Conservation (phyloP, 805 yeast genomes). For the Candida cerambycidarum region DNA sequence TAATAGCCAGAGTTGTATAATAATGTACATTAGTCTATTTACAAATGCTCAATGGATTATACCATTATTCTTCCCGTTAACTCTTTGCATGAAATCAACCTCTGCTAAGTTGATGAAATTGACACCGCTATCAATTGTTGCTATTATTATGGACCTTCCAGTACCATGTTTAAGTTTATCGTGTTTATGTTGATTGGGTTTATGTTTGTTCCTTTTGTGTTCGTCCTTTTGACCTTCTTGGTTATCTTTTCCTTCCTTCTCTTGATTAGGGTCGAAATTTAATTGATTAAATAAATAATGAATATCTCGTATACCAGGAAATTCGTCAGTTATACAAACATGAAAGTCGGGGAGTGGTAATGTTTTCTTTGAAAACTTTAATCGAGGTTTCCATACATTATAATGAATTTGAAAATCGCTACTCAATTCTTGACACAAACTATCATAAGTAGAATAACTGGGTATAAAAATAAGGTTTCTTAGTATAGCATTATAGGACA, state of each 20-base stretch:
- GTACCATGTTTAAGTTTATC: constrained; percentile 52
- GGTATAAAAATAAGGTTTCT: constrained; percentile 9
- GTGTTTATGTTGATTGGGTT: constrained; percentile 30
- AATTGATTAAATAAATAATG: constrained; percentile 25
- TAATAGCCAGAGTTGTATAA: not conserved
- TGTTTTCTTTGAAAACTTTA: constrained; percentile 63
- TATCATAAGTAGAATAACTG: constrained; percentile 8
- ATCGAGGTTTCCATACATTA: constrained; percentile 82
- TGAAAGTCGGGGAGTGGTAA: constrained; percentile 80
- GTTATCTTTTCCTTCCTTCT: not conserved
- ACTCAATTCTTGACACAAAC: constrained; percentile 12
- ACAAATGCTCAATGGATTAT: constrained; percentile 6
- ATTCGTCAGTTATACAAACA: constrained; percentile 50
- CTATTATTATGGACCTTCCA: constrained; percentile 54
- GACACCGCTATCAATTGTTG: constrained; percentile 73
- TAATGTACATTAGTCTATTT: not conserved
- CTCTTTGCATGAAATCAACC: constrained; percentile 45
- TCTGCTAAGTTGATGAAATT: constrained; percentile 59
- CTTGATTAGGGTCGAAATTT: constrained; percentile 7
- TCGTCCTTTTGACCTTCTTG: not conserved
- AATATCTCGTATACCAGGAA: constrained; percentile 50
- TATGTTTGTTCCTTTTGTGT: constrained; percentile 4
- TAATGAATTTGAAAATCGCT: constrained; percentile 41
- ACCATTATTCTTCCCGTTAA: constrained; percentile 2
- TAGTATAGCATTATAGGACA: constrained; percentile 20